Percentiles rank a stretch among this genome's conserved stretches.
phyloP scores from a whole-genome alignment of 768 basidiomycete genomes.

The Amanita polypyramis region DNA sequence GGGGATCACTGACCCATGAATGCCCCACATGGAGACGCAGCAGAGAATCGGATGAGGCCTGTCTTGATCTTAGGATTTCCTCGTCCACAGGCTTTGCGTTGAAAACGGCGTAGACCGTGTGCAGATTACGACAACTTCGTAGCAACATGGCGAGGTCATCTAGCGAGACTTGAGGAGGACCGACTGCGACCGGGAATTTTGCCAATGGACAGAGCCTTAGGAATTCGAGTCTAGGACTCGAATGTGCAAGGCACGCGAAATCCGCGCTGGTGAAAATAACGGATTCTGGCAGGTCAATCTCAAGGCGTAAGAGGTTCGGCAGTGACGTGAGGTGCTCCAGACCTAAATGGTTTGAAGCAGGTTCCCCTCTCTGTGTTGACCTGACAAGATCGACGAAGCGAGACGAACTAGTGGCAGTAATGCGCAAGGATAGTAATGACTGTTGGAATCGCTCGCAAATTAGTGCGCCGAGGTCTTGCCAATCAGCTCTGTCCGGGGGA shows the following conservation, averaged over 20 bases:
- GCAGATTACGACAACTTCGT: conserved; percentile 45
- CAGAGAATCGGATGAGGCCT: conserved; percentile 53
- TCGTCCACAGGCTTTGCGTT: conserved; percentile 40
- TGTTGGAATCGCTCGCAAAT: conserved; percentile 53
- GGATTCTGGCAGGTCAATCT: conserved; percentile 73
- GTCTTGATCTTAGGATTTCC: conserved; percentile 33
- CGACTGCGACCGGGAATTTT: conserved; percentile 43
- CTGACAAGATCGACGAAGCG: conserved; percentile 77
- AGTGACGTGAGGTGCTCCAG: conserved; percentile 48
- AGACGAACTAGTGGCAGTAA: conserved; percentile 58
- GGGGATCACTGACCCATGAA: conserved; percentile 60
- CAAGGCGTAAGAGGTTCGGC: conserved; percentile 47
- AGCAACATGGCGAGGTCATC: conserved; percentile 54
- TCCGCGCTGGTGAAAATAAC: conserved; percentile 54
- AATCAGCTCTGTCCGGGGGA: conserved; percentile 63
- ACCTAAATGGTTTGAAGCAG: conserved; percentile 48
- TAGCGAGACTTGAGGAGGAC: conserved; percentile 48
- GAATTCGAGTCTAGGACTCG: conserved; percentile 62
- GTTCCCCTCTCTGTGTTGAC: conserved; percentile 58
- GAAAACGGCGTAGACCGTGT: conserved; percentile 57
- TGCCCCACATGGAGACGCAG: conserved; percentile 68
- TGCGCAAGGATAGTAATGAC: conserved; percentile 48
- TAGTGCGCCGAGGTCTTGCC: conserved; percentile 59
- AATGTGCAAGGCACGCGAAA: conserved; percentile 43
- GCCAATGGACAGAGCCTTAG: conserved; percentile 58